Conservation (phyloP, 2,329 filamentous ascomycete genomes). For the Aspergillus oerlinghausenensis region DNA sequence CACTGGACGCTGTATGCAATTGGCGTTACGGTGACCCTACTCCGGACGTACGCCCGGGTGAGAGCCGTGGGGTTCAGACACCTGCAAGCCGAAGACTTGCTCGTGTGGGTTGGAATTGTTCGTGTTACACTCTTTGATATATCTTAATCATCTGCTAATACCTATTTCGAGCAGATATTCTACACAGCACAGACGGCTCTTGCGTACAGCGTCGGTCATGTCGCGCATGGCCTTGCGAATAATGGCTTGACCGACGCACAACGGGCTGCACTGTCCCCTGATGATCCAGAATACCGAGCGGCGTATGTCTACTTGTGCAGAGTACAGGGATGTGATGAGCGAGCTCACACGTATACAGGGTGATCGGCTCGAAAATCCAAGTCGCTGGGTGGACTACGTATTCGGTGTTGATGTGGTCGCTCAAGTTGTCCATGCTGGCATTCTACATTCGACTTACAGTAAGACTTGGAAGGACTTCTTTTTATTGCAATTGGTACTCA, state of each 20-base stretch:
- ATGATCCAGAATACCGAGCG: slow-evolving; percentile 40
- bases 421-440: slow-evolving; percentile 51
- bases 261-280: slow-evolving; percentile 39
- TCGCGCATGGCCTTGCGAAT: slow-evolving; percentile 49
- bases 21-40: slow-evolving; percentile 19
- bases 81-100: slow-evolving; percentile 47
- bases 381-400: slow-evolving; percentile 51
- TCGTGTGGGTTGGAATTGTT: slow-evolving; percentile 51
- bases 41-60: slow-evolving; percentile 37
- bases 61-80: slow-evolving; percentile 19
- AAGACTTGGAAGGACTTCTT: neutral
- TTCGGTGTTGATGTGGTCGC: slow-evolving; percentile 44
- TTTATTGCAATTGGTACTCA: neutral
- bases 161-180: slow-evolving; percentile 34
- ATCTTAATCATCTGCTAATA: slow-evolving; percentile 4
- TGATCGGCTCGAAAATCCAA: slow-evolving; percentile 50
- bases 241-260: slow-evolving; percentile 50
- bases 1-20: slow-evolving; percentile 25
- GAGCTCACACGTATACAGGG: slow-evolving; percentile 21
- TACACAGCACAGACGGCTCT: slow-evolving; percentile 47
- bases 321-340: neutral
- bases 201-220: slow-evolving; percentile 44
- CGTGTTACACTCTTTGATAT: slow-evolving; percentile 29
- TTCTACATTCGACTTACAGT: slow-evolving; percentile 51
- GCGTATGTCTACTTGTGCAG: slow-evolving; percentile 17